Evolutionary conservation across 2,329 filamentous ascomycete species (phyloP).

Genomic region (Clarireedia homoeocarpa): DNA sequence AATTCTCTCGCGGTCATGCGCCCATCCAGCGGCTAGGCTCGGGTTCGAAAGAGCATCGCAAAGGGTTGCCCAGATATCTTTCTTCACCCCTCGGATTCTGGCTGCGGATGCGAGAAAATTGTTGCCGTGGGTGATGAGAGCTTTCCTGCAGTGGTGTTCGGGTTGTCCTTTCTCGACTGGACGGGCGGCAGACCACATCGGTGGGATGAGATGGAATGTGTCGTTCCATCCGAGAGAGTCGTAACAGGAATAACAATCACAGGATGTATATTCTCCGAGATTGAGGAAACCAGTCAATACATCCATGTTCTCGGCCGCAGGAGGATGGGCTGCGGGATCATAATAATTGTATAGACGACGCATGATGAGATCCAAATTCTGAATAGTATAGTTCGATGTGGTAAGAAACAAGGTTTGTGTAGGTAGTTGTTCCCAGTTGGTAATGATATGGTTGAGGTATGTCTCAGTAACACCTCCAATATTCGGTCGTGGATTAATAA

Average conservation of each 20-base stretch:
- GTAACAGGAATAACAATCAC: constrained; percentile 33
- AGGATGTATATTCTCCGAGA: constrained; percentile 34
- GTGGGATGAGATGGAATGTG: constrained; percentile 30
- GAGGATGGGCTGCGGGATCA: constrained; percentile 26
- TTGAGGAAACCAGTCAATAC: constrained; percentile 35
- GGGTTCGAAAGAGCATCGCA: constrained; percentile 21
- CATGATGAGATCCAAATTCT: constrained; percentile 5
- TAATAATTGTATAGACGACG: constrained; percentile 18
- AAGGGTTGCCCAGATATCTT: constrained; percentile 23
- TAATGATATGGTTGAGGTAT: constrained; percentile 39
- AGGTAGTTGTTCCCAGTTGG: constrained; percentile 35
- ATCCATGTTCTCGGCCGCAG: constrained; percentile 33
- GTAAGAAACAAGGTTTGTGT: constrained; percentile 38
- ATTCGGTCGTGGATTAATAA: constrained; percentile 27
- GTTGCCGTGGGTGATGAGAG: constrained; percentile 38
- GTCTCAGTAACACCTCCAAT: constrained; percentile 38
- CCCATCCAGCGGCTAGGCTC: constrained; percentile 22
- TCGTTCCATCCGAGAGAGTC: constrained; percentile 36
- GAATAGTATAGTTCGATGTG: neutral
- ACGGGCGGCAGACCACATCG: constrained; percentile 29
- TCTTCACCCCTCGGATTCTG: constrained; percentile 31
- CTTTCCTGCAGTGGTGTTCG: constrained; percentile 23
- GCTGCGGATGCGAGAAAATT: constrained; percentile 39
- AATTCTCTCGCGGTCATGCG: constrained; percentile 21
- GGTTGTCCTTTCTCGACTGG: constrained; percentile 16